A percentile compares a stretch with the other conserved stretches of the same genome.
These are phyloP conservation scores for Whalleya microplaca DNA, from an alignment of 2,329 filamentous ascomycete genomes.

Conservation along the genomic window DNA sequence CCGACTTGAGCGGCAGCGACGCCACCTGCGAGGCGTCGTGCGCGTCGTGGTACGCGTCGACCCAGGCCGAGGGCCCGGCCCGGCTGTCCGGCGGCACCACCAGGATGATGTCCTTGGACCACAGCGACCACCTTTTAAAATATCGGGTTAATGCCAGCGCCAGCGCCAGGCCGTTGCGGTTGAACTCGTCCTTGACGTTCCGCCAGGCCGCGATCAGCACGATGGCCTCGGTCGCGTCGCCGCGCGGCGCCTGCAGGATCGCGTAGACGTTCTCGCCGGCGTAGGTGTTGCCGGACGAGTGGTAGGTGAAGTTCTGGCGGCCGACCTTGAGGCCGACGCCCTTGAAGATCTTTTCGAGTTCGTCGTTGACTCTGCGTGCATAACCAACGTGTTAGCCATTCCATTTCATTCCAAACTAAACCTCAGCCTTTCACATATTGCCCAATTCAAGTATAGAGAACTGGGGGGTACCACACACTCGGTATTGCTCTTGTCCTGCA, in stretches of 20 bases:
- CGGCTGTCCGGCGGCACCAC: constrained; percentile 87
- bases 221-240: constrained; percentile 96
- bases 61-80: constrained; percentile 92
- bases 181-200: constrained; percentile 77
- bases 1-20: constrained; percentile 84
- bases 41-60: constrained; percentile 94
- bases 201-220: constrained; percentile 89
- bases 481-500: constrained; percentile 57
- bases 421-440: not conserved
- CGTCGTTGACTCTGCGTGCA: constrained; percentile 62
- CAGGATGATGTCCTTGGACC: constrained; percentile 98
- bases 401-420: not conserved
- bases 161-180: constrained; percentile 85
- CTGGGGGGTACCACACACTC: constrained; percentile 46
- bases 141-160: constrained; percentile 88
- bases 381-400: constrained; percentile 5
- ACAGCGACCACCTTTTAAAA: constrained; percentile 96
- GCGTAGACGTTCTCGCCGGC: constrained; percentile 91
- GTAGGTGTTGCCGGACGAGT: constrained; percentile 73
- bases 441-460: not conserved
- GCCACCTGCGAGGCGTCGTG: constrained; percentile 73
- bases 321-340: constrained; percentile 85
- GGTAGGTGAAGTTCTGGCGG: constrained; percentile 85
- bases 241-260: constrained; percentile 88
- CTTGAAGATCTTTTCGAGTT: constrained; percentile 74